Percentiles rank a stretch among this genome's conserved stretches.
Conservation (phyloP, 108 stramenopile genomes). For the Fragilariopsis cylindrus region DNA sequence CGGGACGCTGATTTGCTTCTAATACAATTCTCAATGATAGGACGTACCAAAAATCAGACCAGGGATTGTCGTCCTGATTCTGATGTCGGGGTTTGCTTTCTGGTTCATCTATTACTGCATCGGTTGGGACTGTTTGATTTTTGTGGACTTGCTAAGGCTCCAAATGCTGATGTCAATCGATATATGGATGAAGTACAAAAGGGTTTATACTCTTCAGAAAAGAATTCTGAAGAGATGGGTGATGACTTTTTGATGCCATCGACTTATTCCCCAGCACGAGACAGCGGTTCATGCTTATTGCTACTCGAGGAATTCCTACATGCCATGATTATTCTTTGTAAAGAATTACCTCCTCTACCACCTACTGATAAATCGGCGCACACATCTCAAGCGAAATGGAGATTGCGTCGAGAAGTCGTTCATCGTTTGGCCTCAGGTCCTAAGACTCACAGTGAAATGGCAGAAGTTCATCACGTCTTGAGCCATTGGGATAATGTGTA, state of each 20-base stretch:
- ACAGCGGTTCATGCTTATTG: slow-evolving; percentile 40
- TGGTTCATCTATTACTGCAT: slow-evolving; percentile 66
- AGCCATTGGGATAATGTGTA: slow-evolving; percentile 64
- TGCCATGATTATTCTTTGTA: slow-evolving; percentile 63
- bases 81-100: slow-evolving; percentile 42
- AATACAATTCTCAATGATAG: slow-evolving; percentile 74
- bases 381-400: slow-evolving; percentile 65
- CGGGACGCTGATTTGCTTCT: slow-evolving; percentile 89
- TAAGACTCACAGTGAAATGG: slow-evolving; percentile 79
- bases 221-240: slow-evolving; percentile 24
- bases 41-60: slow-evolving; percentile 40
- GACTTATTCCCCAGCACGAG: slow-evolving; percentile 62
- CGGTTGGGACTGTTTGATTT: slow-evolving; percentile 76
- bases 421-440: slow-evolving; percentile 77
- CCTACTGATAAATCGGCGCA: slow-evolving; percentile 45
- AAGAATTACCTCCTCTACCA: slow-evolving; percentile 70
- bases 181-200: slow-evolving; percentile 56
- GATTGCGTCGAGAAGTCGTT: slow-evolving; percentile 76
- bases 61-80: slow-evolving; percentile 23
- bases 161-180: slow-evolving; percentile 45
- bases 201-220: slow-evolving; percentile 62
- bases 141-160: slow-evolving; percentile 56
- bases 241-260: slow-evolving; percentile 51
- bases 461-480: slow-evolving; percentile 74
- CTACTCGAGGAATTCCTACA: slow-evolving; percentile 79